Evolutionary conservation across 495 filamentous ascomycete species (phyloP).

Genomic region (Aspergillus affinis): DNA sequence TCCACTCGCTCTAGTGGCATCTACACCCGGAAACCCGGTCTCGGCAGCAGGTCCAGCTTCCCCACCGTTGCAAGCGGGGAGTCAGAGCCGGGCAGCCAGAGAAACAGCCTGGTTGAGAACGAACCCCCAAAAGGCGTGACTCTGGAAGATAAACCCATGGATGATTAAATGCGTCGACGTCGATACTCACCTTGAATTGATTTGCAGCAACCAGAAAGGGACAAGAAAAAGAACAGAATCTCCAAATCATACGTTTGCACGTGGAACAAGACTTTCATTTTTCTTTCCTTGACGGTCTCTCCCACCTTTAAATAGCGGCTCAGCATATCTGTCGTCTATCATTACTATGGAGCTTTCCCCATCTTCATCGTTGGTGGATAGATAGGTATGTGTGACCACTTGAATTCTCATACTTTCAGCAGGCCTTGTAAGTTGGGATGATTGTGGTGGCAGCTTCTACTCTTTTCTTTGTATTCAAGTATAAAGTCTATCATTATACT

Average conservation of each 20-base stretch:
- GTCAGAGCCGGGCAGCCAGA: conserved; percentile 42
- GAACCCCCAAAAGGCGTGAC: conserved; percentile 63
- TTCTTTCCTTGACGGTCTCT: background rate
- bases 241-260: background rate
- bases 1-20: conserved; percentile 40
- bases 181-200: background rate
- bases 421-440: conserved; percentile 15
- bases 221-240: background rate
- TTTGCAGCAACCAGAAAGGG: background rate
- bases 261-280: background rate
- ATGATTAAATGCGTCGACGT: conserved; percentile 47
- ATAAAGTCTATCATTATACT: conserved; percentile 24
- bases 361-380: background rate
- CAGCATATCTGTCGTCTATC: background rate
- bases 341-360: background rate
- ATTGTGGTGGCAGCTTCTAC: background rate
- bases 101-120: conserved; percentile 45
- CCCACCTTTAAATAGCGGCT: background rate
- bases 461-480: conserved; percentile 18
- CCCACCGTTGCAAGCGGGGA: conserved; percentile 27
- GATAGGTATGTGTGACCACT: background rate
- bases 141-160: conserved; percentile 81
- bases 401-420: conserved; percentile 12
- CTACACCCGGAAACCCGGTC: conserved; percentile 39
- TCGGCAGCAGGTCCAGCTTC: conserved; percentile 47